Percentiles rank a stretch among this genome's conserved stretches.
Conservation (phyloP, 257 asterid species). For the Solanum tarapatanum region DNA sequence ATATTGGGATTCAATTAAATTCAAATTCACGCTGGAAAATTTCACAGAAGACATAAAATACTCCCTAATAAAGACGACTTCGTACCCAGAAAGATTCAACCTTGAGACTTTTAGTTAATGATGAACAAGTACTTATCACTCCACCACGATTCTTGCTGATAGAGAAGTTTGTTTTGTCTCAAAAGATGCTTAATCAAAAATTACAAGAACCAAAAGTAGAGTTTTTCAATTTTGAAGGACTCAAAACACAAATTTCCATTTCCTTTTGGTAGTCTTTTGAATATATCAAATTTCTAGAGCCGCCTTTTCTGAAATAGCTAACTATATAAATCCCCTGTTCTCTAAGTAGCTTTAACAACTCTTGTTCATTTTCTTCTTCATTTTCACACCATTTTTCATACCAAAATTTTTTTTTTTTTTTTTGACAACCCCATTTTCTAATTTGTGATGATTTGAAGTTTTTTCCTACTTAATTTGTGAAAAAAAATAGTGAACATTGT, state of each 20-base stretch:
- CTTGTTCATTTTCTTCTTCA: not conserved
- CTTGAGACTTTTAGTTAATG: rapidly evolving
- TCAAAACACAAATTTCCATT: not conserved
- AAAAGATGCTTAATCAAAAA: not conserved
- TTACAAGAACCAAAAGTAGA: not conserved
- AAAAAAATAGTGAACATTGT: not conserved
- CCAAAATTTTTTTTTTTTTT: no score
- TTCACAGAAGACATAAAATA: rapidly evolving
- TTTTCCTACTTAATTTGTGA: not conserved
- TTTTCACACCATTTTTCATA: not conserved
- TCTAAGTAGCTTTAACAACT: not conserved
- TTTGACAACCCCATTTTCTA: not conserved
- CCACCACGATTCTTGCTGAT: no score
- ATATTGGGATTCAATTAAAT: rapidly evolving
- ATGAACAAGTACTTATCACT: not conserved
- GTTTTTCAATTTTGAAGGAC: not conserved
- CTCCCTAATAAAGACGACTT: not conserved
- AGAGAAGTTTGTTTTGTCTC: not conserved
- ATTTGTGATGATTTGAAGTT: not conserved
- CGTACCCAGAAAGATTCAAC: rapidly evolving
- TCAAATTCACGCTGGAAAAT: not conserved
- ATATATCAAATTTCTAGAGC: not conserved
- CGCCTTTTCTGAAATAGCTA: not conserved
- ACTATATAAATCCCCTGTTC: not conserved
- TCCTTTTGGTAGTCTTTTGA: not conserved